Evolutionary conservation across 2,329 filamentous ascomycete genomes (phyloP).

Genomic region (Fusarium napiforme): DNA sequence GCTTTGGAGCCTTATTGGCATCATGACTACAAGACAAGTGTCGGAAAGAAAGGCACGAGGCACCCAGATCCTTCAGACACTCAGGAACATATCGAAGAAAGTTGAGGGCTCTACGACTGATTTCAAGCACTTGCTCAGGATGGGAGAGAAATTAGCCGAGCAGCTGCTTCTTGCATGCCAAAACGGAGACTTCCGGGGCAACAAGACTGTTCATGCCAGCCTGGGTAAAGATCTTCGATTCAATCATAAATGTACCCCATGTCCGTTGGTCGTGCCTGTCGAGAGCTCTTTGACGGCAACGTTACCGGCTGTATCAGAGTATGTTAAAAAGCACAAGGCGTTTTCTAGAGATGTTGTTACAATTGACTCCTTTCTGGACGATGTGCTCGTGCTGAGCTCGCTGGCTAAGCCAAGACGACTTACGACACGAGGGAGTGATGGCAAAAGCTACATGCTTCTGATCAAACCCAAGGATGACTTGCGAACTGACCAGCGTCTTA

Average conservation of each 20-base stretch:
- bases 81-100: constrained; percentile 62
- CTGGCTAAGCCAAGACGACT: constrained; percentile 92
- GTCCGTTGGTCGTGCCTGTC: constrained; percentile 86
- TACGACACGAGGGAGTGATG: constrained; percentile 88
- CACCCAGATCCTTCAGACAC: constrained; percentile 61
- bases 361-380: constrained; percentile 82
- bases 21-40: constrained; percentile 81
- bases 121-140: constrained; percentile 76
- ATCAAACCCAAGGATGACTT: constrained; percentile 99
- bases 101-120: constrained; percentile 65
- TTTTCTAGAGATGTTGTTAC: constrained; percentile 89
- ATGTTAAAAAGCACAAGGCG: constrained; percentile 80
- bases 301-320: constrained; percentile 79
- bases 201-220: constrained; percentile 74
- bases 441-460: constrained; percentile 86
- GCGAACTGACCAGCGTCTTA: constrained; percentile 95
- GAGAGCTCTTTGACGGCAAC: constrained; percentile 86
- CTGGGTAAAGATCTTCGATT: constrained; percentile 83
- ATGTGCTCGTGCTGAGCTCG: constrained; percentile 90
- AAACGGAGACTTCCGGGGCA: constrained; percentile 77
- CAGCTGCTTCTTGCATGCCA: constrained; percentile 85
- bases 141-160: constrained; percentile 84
- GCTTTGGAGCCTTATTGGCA: constrained; percentile 88
- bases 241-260: constrained; percentile 84
- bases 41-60: constrained; percentile 70